Conservation (phyloP, 2,329 filamentous ascomycete species). For the Paramyrothecium sp. region DNA sequence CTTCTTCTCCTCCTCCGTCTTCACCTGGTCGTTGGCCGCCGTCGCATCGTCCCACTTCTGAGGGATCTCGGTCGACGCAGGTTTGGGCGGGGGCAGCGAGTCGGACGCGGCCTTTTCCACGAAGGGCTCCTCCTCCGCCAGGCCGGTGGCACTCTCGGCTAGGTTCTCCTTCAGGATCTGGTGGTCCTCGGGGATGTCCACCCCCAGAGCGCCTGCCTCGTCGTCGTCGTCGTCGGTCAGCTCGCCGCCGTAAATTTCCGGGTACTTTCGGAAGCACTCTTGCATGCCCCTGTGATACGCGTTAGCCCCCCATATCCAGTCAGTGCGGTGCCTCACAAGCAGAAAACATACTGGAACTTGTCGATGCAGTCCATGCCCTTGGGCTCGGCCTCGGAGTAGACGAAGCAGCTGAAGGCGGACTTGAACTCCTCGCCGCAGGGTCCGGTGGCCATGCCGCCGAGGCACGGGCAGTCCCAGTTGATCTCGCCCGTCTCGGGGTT, state of each 20-base stretch:
- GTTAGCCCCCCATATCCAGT: constrained; percentile 11
- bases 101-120: constrained; percentile 3
- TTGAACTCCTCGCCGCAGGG: constrained; percentile 96
- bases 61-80: constrained; percentile 9
- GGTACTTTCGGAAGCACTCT: constrained; percentile 90
- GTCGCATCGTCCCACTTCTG: constrained; percentile 26
- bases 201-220: constrained; percentile 19
- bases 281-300: constrained; percentile 77
- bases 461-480: constrained; percentile 98
- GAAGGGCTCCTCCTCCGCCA: background rate
- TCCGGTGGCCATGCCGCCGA: constrained; percentile 95
- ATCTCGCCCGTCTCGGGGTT: constrained; percentile 99
- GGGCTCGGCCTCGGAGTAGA: constrained; percentile 90
- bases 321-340: background rate
- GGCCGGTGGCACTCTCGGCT: background rate
- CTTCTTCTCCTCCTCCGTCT: constrained; percentile 13
- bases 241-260: constrained; percentile 89
- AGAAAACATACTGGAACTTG: constrained; percentile 79
- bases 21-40: constrained; percentile 21
- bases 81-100: constrained; percentile 1
- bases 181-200: constrained; percentile 1
- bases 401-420: constrained; percentile 95
- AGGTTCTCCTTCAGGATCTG: constrained; percentile 1
- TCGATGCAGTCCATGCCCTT: constrained; percentile 98
- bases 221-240: constrained; percentile 67